Evolutionary conservation across 2,329 filamentous ascomycete species (phyloP), one percentile per base, ranked within the genome.

Genomic region (Chlorencoelia australis): DNA sequence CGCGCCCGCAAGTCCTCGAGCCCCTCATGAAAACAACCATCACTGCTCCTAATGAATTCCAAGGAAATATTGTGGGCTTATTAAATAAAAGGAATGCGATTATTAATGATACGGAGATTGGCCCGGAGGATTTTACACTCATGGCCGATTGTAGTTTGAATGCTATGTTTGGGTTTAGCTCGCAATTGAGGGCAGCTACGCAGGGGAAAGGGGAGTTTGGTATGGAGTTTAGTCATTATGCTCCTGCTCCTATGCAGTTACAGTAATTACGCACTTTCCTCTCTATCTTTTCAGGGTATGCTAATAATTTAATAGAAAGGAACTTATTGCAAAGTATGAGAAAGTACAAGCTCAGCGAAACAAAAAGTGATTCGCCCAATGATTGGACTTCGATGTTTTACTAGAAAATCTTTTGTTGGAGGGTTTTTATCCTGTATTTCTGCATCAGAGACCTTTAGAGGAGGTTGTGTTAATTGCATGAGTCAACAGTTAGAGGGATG

Each of bases 171-270:
- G 91, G 91, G 45, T 96, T 98, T 66, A 88, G 80, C 54, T 84
- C 80, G 27, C 84, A 94, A 63, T 65, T 98, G 49, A 75, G 91
- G 51, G 91, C 91, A 10, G 84, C 88, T 15, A 96, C 88, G 2
- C 91, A 98, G 66, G 91, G 91, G 44, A 98, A 98, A 72, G 91
- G 91, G 54, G 91, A 98, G 67, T 98, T 95, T 58, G 82, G 75
- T 54, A 96, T 98, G 91, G 91, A 98, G 65, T 98, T 98, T 56
- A 91, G 83, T 61, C 91, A 96, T 66, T 98, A 98, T 55, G 78
- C 83, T 35, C 71, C 86, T 34, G 86, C 91, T 41, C 82, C 88
- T 32, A 75, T 77, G 52, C 88, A 96, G 58, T 60, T 96, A 60
- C 91, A 98, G 81, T 83, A 79, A 58, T 13, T n/a, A 8, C 37